Base-by-base conservation (phyloP, 1,284 basidiomycete genomes). In the Trichosporon asahii region DNA sequence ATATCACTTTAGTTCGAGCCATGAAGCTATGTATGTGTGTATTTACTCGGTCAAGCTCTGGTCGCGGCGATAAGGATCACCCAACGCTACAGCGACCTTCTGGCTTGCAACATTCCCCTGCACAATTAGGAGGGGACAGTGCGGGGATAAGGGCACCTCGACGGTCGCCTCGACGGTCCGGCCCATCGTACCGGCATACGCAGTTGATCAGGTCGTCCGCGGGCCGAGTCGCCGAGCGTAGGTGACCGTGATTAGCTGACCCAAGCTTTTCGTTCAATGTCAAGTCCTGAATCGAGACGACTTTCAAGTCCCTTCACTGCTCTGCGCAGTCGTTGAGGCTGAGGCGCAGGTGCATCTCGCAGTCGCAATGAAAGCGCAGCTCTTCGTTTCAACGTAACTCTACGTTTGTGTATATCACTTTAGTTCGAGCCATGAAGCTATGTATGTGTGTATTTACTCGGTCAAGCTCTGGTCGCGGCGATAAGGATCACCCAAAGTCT, bases 231-330 rank as follows among this genome's bases (percentile, higher is more conserved):
- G 29, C 57, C 57, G 57, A 61, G 7, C 57, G 27, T 23, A 21
- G 57, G 8, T 31, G 57, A n/a, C 57, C 29, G 57, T 33, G 27
- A 61, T 61, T 61, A 61, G 27, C 57, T n/a, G 15, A 61, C 57
- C 57, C 14, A 29, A 61, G 57, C 57, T 61, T 61, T 21, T 61
- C 57, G 57, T 61, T 61, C 57, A 61, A 31, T 15, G 57, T 61
- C 29, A 61, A 61, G 57, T 33, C 57, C 27, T 61, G 57, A 61
- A 21, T 53, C 49, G 49, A 53, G 7, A 12, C 21, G 1, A 5
- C n/a, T n/a, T n/a, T 8, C n/a, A n/a, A 23, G 25, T 2, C 18
- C 21, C 49, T 23, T 23, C 23, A 23, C 49, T 53, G 49, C 49
- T 53, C 23, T 53, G 49, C 49, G 49, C 49, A 53, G 49, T 23